phyloP scores from a whole-genome alignment of 495 filamentous ascomycete species.

The Aspergillus homomorphus region DNA sequence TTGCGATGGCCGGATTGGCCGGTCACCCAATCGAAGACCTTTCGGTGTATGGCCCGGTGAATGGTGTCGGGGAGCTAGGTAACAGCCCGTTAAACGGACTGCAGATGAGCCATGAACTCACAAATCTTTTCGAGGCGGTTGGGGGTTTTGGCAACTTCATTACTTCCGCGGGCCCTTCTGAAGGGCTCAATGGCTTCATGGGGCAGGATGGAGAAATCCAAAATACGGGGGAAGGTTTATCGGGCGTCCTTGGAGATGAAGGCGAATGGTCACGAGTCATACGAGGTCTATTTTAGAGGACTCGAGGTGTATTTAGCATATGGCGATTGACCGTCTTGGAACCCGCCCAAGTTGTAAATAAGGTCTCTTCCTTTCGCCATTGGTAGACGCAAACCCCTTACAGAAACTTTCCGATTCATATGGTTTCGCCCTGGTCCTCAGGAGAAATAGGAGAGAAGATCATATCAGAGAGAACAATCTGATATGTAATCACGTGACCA shows the following conservation, averaged over 20 bases:
- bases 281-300: conserved; percentile 60
- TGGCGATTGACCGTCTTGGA: neutral
- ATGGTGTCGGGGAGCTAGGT: conserved; percentile 46
- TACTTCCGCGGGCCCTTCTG: conserved; percentile 29
- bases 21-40: conserved; percentile 64
- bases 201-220: conserved; percentile 42
- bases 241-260: conserved; percentile 55
- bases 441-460: too few species aligned
- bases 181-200: conserved; percentile 44
- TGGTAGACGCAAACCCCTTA: too few species aligned
- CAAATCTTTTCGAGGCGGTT: conserved; percentile 69
- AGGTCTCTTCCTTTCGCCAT: too few species aligned
- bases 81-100: conserved; percentile 60
- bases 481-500: neutral
- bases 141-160: conserved; percentile 53
- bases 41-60: conserved; percentile 49
- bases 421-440: too few species aligned
- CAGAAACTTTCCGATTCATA: too few species aligned
- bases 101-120: conserved; percentile 63
- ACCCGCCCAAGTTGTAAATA: too few species aligned
- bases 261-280: conserved; percentile 64
- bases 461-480: too few species aligned
- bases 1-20: conserved; percentile 71
- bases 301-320: neutral
- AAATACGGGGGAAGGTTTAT: conserved; percentile 45